These are phyloP conservation scores for Lepidium campestre DNA, from an alignment of 441 rosid genomes.

Conservation along the genomic window DNA sequence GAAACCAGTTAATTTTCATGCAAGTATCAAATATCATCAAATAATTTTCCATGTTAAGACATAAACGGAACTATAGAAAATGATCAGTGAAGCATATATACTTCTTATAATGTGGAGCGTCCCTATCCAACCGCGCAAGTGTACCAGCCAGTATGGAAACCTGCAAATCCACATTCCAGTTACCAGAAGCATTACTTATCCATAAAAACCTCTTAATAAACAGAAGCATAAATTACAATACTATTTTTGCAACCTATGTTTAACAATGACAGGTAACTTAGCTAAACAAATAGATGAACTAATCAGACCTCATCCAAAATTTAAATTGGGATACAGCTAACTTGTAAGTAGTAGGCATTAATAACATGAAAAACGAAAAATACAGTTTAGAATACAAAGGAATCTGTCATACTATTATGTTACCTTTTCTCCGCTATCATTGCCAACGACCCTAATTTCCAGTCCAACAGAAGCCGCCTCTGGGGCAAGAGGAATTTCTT, in stretches of 20 bases:
- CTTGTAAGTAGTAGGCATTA: background rate
- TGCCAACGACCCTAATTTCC: slow-evolving; percentile 97
- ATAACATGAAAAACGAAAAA: background rate
- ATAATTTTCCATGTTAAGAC: background rate
- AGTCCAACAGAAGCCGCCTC: slow-evolving; percentile 96
- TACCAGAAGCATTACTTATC: background rate
- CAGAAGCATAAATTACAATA: background rate
- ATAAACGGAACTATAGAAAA: slow-evolving; percentile 10
- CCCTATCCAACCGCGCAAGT: slow-evolving; percentile 94
- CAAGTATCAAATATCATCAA: background rate
- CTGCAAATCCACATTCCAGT: slow-evolving; percentile 42
- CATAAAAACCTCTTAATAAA: background rate
- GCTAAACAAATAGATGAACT: background rate
- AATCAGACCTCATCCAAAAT: background rate
- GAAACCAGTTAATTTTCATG: slow-evolving; percentile 5
- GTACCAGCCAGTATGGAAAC: slow-evolving; percentile 97
- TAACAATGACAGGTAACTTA: background rate
- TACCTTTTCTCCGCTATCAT: slow-evolving; percentile 99
- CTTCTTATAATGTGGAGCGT: slow-evolving; percentile 89
- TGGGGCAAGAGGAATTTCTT: slow-evolving; percentile 97
- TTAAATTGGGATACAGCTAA: background rate
- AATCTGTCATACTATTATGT: slow-evolving; percentile 1
- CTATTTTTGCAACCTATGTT: background rate
- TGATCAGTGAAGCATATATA: slow-evolving; percentile 28
- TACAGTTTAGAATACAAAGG: background rate